phyloP scores from a whole-genome alignment of 192 early-diverging fungal genomes.

The Dissophora ornata region DNA sequence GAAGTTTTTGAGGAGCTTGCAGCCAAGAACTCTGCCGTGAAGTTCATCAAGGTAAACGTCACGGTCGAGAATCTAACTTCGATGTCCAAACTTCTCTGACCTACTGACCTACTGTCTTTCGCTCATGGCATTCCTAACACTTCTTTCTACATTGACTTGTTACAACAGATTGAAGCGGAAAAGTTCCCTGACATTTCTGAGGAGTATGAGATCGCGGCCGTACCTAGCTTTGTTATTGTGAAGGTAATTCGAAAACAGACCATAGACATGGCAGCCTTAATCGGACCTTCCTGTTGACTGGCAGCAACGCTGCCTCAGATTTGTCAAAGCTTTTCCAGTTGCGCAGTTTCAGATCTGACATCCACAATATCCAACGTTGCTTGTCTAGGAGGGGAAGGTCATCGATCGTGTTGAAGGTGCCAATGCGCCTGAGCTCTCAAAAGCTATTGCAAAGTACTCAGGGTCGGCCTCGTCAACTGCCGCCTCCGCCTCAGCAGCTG shows the following conservation, averaged over 20 bases:
- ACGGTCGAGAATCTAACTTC: no score
- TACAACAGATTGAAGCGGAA: conserved; percentile 90
- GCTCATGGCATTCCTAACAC: no score
- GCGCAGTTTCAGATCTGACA: no score
- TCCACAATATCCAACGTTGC: not conserved
- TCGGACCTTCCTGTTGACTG: no score
- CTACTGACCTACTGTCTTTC: no score
- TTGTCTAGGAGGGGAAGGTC: conserved; percentile 68
- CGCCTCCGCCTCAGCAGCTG: conserved; percentile 32
- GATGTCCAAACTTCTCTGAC: not conserved
- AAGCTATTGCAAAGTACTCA: conserved; percentile 73
- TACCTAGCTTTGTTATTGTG: conserved; percentile 90
- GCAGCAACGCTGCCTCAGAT: no score
- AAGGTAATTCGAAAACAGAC: conserved; percentile 61
- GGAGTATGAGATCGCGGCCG: conserved; percentile 88
- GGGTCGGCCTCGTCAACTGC: conserved; percentile 20
- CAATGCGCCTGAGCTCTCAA: conserved; percentile 84
- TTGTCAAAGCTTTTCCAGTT: no score
- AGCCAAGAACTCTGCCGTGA: conserved; percentile 75
- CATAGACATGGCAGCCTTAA: no score
- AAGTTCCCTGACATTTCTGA: conserved; percentile 90
- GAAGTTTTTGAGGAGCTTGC: conserved; percentile 90
- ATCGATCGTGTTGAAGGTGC: conserved; percentile 89
- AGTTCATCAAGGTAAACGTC: conserved; percentile 76
- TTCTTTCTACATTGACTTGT: no score